phyloP scores from a whole-genome alignment of 495 filamentous ascomycete genomes.

The Pyrenula aspistea region DNA sequence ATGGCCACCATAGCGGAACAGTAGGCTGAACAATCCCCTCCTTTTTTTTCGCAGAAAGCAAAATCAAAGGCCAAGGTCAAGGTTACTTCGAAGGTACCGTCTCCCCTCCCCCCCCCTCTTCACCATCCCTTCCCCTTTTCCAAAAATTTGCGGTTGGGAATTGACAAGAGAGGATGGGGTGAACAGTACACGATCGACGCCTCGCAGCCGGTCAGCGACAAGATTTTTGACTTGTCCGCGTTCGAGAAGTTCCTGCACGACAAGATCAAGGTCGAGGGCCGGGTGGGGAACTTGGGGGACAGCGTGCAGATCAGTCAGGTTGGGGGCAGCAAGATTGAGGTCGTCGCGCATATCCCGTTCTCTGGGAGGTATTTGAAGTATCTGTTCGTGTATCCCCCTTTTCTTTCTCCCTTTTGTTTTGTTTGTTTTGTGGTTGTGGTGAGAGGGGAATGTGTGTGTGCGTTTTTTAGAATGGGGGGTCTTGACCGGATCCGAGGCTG shows the following conservation, averaged over 20 bases:
- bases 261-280: slow-evolving; percentile 98
- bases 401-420: neutral
- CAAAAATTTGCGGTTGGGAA: slow-evolving; percentile 8
- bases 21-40: slow-evolving; percentile 95
- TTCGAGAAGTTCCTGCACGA: slow-evolving; percentile 99
- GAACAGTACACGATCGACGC: slow-evolving; percentile 94
- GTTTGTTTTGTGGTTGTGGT: neutral
- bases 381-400: slow-evolving; percentile 54
- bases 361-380: slow-evolving; percentile 99
- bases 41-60: slow-evolving; percentile 50
- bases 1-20: slow-evolving; percentile 65
- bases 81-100: slow-evolving; percentile 48
- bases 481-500: neutral
- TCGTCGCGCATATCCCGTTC: slow-evolving; percentile 93
- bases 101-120: neutral
- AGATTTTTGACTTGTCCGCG: slow-evolving; percentile 98
- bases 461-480: too few species aligned
- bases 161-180: neutral
- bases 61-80: slow-evolving; percentile 36
- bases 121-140: slow-evolving; percentile 6
- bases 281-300: slow-evolving; percentile 95
- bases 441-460: too few species aligned
- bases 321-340: slow-evolving; percentile 94
- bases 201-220: slow-evolving; percentile 91
- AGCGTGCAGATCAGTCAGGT: slow-evolving; percentile 76